phyloP scores from a whole-genome alignment of 1,139 yeast genomes.

The Debaryomyces psychrophilus region DNA sequence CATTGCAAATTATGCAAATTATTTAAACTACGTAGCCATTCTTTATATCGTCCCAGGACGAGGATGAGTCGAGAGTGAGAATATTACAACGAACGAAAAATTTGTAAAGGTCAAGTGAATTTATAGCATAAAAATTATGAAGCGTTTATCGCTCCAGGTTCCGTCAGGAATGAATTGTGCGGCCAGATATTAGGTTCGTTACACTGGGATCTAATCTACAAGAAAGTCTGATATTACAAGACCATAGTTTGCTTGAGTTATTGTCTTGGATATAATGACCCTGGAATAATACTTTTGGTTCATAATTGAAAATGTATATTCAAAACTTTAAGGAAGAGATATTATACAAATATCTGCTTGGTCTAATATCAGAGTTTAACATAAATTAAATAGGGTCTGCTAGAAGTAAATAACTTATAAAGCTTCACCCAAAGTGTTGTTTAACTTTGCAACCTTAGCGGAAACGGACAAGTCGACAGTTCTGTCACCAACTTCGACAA shows the following conservation, averaged over 20 bases:
- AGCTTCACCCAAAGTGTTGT: constrained; percentile 84
- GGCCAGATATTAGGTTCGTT: too few relatives aligned
- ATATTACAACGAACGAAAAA: too few relatives aligned
- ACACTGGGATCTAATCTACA: too few relatives aligned
- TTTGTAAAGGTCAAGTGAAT: too few relatives aligned
- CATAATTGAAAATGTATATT: constrained; percentile 4
- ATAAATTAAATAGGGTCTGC: constrained; percentile 3
- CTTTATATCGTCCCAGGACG: neutral
- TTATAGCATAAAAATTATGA: too few relatives aligned
- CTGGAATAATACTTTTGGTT: neutral
- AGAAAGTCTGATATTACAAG: neutral
- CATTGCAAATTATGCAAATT: neutral
- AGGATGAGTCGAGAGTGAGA: neutral
- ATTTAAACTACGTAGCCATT: neutral
- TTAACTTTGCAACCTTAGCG: constrained; percentile 82
- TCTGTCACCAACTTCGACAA: constrained; percentile 95
- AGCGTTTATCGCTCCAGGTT: too few relatives aligned
- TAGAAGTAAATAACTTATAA: constrained; percentile 47
- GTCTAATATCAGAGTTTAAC: constrained; percentile 6
- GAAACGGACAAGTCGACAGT: constrained; percentile 93
- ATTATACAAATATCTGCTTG: constrained; percentile 3
- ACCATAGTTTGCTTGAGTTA: too few relatives aligned
- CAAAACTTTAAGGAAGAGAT: constrained; percentile 5
- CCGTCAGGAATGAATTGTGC: too few relatives aligned
- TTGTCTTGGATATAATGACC: neutral